Conservation (phyloP, 257 asterid species). For the Solanum chilense region DNA sequence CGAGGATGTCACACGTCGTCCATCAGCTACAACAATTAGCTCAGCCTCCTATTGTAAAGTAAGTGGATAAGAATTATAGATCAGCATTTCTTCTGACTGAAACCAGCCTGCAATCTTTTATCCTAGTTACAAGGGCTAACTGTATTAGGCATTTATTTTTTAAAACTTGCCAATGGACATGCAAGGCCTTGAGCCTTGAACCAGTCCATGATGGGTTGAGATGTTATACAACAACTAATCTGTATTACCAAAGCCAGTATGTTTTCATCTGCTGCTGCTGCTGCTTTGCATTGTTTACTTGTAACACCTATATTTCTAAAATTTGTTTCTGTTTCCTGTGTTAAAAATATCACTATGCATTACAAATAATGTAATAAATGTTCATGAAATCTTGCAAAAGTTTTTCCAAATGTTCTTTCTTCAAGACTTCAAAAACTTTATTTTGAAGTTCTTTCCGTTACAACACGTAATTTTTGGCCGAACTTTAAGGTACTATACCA, state of each 20-base stretch:
- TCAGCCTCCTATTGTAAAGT: slow-evolving; percentile 46
- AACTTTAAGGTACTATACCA: no score
- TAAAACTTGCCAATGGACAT: background rate
- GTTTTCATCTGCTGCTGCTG: background rate
- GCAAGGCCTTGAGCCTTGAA: background rate
- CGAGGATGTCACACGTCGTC: slow-evolving; percentile 94
- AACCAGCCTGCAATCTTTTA: background rate
- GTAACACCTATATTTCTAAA: background rate
- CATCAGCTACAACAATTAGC: slow-evolving; percentile 92
- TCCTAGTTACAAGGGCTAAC: background rate
- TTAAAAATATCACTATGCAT: background rate
- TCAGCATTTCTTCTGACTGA: background rate
- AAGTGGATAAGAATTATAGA: background rate
- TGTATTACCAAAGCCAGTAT: background rate
- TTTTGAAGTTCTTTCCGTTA: background rate
- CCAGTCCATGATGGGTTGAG: background rate
- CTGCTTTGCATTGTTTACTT: background rate
- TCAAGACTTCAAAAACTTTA: background rate
- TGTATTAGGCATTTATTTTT: background rate
- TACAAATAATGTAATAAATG: background rate
- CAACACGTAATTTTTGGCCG: no score
- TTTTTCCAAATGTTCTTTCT: background rate
- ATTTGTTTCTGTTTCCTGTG: background rate
- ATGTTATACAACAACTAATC: background rate
- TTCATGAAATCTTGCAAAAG: background rate